Evolutionary conservation across 495 filamentous ascomycete species (phyloP).

Genomic region (Rusavskia elegans): DNA sequence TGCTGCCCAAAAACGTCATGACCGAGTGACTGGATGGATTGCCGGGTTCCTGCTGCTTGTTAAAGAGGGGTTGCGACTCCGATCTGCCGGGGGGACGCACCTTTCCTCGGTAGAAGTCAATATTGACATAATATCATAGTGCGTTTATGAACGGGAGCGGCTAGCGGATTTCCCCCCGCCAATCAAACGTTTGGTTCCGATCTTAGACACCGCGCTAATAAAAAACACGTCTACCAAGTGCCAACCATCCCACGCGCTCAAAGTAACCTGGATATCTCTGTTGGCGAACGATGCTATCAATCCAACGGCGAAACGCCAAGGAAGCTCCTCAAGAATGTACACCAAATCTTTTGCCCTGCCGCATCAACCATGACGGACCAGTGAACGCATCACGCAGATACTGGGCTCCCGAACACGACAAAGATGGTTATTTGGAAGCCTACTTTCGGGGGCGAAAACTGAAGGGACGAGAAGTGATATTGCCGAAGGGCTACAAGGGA

Average conservation of each 20-base stretch:
- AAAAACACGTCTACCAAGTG: no score
- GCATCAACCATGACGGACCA: slow-evolving; percentile 63
- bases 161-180: no score
- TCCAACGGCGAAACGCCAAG: background rate
- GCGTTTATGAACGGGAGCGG: no score
- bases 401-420: slow-evolving; percentile 41
- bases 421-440: slow-evolving; percentile 36
- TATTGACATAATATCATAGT: no score
- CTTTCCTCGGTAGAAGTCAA: no score
- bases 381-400: slow-evolving; percentile 49
- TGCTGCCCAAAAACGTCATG: background rate
- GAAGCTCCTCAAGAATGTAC: slow-evolving; percentile 26
- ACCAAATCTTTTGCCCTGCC: slow-evolving; percentile 73
- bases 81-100: no score
- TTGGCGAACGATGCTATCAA: background rate
- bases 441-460: slow-evolving; percentile 80
- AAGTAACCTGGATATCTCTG: background rate
- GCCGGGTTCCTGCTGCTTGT: background rate
- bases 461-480: slow-evolving; percentile 43
- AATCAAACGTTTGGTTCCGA: no score
- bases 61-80: no score
- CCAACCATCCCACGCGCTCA: background rate
- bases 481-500: slow-evolving; percentile 69
- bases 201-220: no score
- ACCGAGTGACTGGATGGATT: background rate